Evolutionary conservation across 306 rosid genomes (phyloP), one percentile per base, ranked within the genome.

Genomic region (Acacia confusa): DNA sequence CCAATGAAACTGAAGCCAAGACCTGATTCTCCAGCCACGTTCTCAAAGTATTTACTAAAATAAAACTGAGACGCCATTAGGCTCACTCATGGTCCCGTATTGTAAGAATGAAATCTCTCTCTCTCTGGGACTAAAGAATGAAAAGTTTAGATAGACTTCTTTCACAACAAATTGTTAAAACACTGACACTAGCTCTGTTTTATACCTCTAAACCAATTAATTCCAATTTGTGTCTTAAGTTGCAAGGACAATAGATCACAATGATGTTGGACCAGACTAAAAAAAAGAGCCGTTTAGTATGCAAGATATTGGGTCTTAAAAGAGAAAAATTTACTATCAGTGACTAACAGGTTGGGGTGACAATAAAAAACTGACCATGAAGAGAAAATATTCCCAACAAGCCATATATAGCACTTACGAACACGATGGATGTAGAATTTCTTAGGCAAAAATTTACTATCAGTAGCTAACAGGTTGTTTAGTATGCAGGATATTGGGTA

Each of bases 371-470:
- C 9, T 13, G 40, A 4, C 52, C 17, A n/a, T 5, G 9, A 3
- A n/a, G 6, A 38, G 72, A 76, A 70, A 76, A 27, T 30, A 57
- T 20, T 65, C 38, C 53, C 63, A 77, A 28, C 24, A 60, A 68
- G 63, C 52, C 27, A 77, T 66, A 52, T 4, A n/a, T 36, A 78
- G 38, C 55, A 32, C 67, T 38, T n/a, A 41, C 52, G 64, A 76
- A 72, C 66, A 69, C 63, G 0, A 53, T 72, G 58, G 66, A 41
- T 25, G 38, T 61, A 27, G 36, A 25, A 4, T 8, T 8, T 57
- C 10, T 63, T 28, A 15, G 38, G 69, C 2, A 11, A 3, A 20
- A 63, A 38, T 47, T 61, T 20, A 9, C 9, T 40, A 34, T 32
- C 9, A 55, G 41, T 34, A 70, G 40, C 74, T n/a, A 60, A 60